Percentiles rank a stretch among this genome's conserved stretches.
These are phyloP conservation scores for Picea abies DNA, from an alignment of 83 land plant species.

Conservation along the genomic window DNA sequence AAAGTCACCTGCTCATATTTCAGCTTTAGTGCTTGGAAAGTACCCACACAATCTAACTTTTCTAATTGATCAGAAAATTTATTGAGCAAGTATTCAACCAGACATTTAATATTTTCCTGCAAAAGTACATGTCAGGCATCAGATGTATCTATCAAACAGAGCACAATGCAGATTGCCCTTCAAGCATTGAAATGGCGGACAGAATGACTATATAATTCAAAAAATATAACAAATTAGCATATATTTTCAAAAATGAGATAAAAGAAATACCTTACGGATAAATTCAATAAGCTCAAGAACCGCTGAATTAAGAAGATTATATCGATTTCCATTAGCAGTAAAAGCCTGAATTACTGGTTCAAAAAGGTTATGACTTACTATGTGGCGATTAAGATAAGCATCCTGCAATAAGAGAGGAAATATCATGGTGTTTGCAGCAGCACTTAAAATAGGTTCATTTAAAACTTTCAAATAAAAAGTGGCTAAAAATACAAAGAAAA, in stretches of 20 bases:
- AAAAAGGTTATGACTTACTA: constrained; percentile 77
- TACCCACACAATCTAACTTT: constrained; percentile 59
- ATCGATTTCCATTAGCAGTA: constrained; percentile 88
- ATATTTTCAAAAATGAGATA: not conserved
- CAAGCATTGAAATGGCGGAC: no score
- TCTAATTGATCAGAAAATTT: constrained; percentile 64
- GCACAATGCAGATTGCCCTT: not conserved
- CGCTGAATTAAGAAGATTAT: constrained; percentile 91
- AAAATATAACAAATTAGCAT: no score
- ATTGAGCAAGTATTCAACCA: constrained; percentile 70
- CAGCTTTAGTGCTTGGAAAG: constrained; percentile 62
- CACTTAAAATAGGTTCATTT: not conserved
- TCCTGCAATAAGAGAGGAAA: constrained; percentile 58
- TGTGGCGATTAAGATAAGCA: constrained; percentile 74
- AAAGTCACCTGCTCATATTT: constrained; percentile 89
- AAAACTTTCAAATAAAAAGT: not conserved
- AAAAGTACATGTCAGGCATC: not conserved
- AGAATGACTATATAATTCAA: no score
- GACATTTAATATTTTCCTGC: constrained; percentile 75
- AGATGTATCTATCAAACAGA: not conserved
- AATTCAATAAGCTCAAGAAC: constrained; percentile 87
- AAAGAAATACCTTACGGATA: constrained; percentile 69
- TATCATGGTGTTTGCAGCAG: not conserved
- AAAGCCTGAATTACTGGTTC: constrained; percentile 86
- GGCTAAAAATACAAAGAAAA: not conserved